Percentiles rank a stretch among this genome's conserved stretches.
These are phyloP conservation scores for Heterobasidion parviporum DNA, from an alignment of 1,284 basidiomycete species.

Conservation along the genomic window DNA sequence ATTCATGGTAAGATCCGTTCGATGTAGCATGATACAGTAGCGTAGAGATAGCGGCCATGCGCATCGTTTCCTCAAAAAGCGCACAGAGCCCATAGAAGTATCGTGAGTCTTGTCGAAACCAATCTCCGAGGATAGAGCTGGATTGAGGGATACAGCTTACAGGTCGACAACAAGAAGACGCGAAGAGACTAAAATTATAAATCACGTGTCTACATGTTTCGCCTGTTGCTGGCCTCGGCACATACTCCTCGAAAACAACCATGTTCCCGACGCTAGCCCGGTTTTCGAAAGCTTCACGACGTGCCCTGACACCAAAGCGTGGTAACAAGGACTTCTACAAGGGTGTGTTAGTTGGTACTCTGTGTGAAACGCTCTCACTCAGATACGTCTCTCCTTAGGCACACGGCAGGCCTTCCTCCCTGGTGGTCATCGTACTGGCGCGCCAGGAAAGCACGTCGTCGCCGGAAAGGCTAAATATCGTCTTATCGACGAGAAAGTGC, in stretches of 20 bases:
- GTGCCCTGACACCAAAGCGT: slow-evolving; percentile 73
- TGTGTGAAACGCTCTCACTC: not conserved
- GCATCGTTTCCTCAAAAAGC: too few relatives aligned
- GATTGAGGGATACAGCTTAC: too few relatives aligned
- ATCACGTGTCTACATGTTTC: not conserved
- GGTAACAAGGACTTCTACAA: slow-evolving; percentile 95
- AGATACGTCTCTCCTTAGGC: slow-evolving; percentile 32
- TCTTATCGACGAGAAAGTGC: slow-evolving; percentile 73
- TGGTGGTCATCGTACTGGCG: slow-evolving; percentile 79
- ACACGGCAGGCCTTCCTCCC: slow-evolving; percentile 77
- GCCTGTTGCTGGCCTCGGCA: not conserved
- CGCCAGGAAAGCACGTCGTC: slow-evolving; percentile 77
- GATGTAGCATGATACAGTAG: too few relatives aligned
- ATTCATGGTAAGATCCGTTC: too few relatives aligned
- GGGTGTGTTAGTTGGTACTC: slow-evolving; percentile 35
- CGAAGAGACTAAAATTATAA: not conserved
- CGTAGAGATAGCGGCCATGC: too few relatives aligned
- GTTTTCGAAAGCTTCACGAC: slow-evolving; percentile 73
- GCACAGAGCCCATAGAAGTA: too few relatives aligned
- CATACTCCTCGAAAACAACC: not conserved
- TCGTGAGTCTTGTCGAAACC: too few relatives aligned
- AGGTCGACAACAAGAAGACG: not conserved
- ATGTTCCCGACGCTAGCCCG: slow-evolving; percentile 65
- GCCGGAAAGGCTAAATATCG: slow-evolving; percentile 72
- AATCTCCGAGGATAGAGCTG: too few relatives aligned